Conservation (phyloP, 495 filamentous ascomycete genomes). For the Talaromyces nanjingensis region DNA sequence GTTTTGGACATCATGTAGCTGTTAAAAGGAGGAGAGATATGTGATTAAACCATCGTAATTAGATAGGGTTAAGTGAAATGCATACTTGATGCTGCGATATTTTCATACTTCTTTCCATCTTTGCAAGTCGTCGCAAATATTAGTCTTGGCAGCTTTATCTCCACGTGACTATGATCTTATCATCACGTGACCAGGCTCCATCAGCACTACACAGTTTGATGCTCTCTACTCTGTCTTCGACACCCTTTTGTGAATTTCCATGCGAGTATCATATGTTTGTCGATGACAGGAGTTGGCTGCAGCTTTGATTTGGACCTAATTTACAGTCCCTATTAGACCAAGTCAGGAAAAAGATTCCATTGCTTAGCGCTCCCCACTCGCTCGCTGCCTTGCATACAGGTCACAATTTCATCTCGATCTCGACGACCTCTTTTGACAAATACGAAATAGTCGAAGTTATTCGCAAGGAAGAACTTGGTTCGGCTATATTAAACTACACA, state of each 20-base stretch:
- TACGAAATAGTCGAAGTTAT: neutral
- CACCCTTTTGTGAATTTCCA: too few relatives aligned
- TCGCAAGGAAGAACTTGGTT: neutral
- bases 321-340: too few relatives aligned
- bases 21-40: neutral
- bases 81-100: too few relatives aligned
- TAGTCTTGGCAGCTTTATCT: neutral
- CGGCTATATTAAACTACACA: neutral
- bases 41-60: neutral
- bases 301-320: too few relatives aligned
- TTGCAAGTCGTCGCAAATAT: neutral
- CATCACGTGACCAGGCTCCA: neutral
- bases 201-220: neutral
- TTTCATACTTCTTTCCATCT: too few relatives aligned
- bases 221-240: too few relatives aligned
- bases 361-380: neutral
- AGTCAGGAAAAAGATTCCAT: neutral
- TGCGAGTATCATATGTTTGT: too few relatives aligned
- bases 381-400: neutral
- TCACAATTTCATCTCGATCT: neutral
- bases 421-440: neutral
- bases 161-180: neutral
- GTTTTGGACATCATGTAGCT: constrained; percentile 12
- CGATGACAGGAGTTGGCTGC: too few relatives aligned
- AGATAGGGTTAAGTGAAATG: neutral